A percentile compares a stretch with the other conserved stretches of the same genome.
Evolutionary conservation across 192 early-diverging fungal species (phyloP).

Genomic region (Backusella tuberculispora): DNA sequence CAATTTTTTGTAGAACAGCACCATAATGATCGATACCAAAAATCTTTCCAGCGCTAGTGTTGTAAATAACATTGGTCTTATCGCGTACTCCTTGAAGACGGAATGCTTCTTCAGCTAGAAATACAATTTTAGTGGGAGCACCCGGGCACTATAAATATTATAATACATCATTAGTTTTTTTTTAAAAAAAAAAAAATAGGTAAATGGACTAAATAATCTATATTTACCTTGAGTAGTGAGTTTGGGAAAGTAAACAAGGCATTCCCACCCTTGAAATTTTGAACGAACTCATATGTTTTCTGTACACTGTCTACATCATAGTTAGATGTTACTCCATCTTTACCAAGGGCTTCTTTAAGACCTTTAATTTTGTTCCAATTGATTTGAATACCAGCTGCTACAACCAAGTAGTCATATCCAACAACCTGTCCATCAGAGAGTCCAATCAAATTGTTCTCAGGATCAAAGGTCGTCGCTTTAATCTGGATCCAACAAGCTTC

Average conservation of each 20-base stretch:
- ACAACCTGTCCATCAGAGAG: conserved; percentile 67
- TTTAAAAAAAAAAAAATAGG: too few relatives aligned
- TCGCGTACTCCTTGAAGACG: conserved; percentile 70
- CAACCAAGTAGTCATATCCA: conserved; percentile 70
- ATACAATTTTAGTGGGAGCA: conserved; percentile 88
- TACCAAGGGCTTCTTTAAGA: conserved; percentile 71
- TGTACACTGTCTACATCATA: conserved; percentile 75
- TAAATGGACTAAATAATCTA: too few relatives aligned
- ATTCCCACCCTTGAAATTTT: conserved; percentile 69
- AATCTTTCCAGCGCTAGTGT: conserved; percentile 83
- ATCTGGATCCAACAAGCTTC: conserved; percentile 77
- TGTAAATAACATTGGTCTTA: conserved; percentile 71
- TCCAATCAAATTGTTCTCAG: conserved; percentile 65
- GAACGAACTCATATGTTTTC: conserved; percentile 74
- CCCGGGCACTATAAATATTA: conserved; percentile 76
- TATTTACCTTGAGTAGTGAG: conserved; percentile 73
- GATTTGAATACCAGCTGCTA: conserved; percentile 78
- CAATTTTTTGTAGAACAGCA: conserved; percentile 65
- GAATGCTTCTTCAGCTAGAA: conserved; percentile 83
- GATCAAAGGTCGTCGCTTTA: conserved; percentile 69
- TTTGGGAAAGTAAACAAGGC: conserved; percentile 89
- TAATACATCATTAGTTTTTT: too few relatives aligned
- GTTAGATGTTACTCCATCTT: conserved; percentile 83
- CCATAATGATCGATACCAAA: conserved; percentile 88
- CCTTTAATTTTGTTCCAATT: conserved; percentile 81